A percentile compares a stretch with the other conserved stretches of the same genome.
These are phyloP conservation scores for Pleomassaria siparia DNA, from an alignment of 2,329 filamentous ascomycete genomes.

Conservation along the genomic window DNA sequence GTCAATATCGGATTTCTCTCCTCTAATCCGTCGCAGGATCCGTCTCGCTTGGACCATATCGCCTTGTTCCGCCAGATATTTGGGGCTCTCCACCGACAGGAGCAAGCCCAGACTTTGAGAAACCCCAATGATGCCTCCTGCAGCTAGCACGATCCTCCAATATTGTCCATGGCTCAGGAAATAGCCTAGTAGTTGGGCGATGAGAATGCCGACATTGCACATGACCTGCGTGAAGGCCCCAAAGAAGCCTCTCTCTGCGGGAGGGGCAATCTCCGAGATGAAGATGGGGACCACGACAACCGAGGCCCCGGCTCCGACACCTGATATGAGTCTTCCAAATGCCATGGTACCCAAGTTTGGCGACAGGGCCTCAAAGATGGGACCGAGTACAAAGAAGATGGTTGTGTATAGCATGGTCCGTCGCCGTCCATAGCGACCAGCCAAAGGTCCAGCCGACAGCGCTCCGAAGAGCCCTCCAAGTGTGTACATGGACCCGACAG, in stretches of 20 bases:
- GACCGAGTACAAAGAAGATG: slow-evolving; percentile 73
- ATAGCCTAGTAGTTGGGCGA: slow-evolving; percentile 80
- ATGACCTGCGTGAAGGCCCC: slow-evolving; percentile 85
- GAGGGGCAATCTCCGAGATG: slow-evolving; percentile 85
- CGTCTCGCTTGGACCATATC: slow-evolving; percentile 62
- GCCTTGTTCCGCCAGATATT: slow-evolving; percentile 75
- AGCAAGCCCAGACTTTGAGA: slow-evolving; percentile 71
- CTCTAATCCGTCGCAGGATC: slow-evolving; percentile 75
- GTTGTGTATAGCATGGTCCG: slow-evolving; percentile 77
- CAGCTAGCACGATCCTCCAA: slow-evolving; percentile 82
- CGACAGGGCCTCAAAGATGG: slow-evolving; percentile 72
- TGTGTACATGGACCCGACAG: slow-evolving; percentile 88
- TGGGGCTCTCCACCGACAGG: slow-evolving; percentile 77
- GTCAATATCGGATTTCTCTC: slow-evolving; percentile 66
- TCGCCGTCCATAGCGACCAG: slow-evolving; percentile 74
- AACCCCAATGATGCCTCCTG: slow-evolving; percentile 68
- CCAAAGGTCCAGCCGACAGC: slow-evolving; percentile 75
- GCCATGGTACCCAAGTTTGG: slow-evolving; percentile 67
- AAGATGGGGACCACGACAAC: slow-evolving; percentile 94
- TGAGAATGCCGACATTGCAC: slow-evolving; percentile 86
- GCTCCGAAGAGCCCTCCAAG: slow-evolving; percentile 85
- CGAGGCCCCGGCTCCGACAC: slow-evolving; percentile 81
- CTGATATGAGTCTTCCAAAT: slow-evolving; percentile 75
- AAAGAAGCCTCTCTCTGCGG: slow-evolving; percentile 72
- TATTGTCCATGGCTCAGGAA: slow-evolving; percentile 77